phyloP scores from a whole-genome alignment of 2,329 filamentous ascomycete species.

The Nemania sp. region DNA sequence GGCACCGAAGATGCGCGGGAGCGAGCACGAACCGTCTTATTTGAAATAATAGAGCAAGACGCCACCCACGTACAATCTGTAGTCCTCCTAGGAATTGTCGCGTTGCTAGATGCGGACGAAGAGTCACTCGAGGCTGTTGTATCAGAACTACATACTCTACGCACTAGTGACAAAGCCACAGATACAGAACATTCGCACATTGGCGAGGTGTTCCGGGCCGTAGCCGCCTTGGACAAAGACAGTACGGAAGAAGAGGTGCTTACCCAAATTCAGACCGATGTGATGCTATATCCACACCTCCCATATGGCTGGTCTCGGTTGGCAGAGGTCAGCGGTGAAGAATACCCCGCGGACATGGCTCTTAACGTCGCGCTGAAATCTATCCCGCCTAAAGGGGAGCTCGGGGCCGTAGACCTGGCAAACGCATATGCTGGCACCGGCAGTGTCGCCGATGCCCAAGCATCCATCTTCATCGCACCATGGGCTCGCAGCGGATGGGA shows the following conservation, averaged over 20 bases:
- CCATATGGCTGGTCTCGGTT: conserved; percentile 85
- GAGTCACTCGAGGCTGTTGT: conserved; percentile 85
- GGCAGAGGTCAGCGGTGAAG: conserved; percentile 67
- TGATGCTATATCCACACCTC: conserved; percentile 84
- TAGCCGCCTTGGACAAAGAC: conserved; percentile 70
- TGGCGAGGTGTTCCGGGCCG: conserved; percentile 79
- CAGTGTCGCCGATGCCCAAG: conserved; percentile 78
- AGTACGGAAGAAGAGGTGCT: conserved; percentile 64
- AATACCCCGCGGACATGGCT: conserved; percentile 79
- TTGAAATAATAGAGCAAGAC: conserved; percentile 79
- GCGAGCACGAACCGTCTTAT: conserved; percentile 82
- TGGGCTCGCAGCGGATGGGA: conserved; percentile 78
- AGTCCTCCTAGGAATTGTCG: conserved; percentile 84
- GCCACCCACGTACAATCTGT: conserved; percentile 83
- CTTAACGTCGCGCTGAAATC: conserved; percentile 80
- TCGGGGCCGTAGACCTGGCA: conserved; percentile 77
- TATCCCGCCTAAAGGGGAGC: conserved; percentile 76
- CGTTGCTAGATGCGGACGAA: conserved; percentile 80
- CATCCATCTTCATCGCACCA: conserved; percentile 82
- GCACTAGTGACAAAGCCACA: conserved; percentile 73
- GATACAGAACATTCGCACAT: conserved; percentile 75
- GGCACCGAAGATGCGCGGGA: conserved; percentile 79
- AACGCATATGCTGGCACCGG: conserved; percentile 80
- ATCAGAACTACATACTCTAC: conserved; percentile 79
- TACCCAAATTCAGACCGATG: conserved; percentile 77